Evolutionary conservation across 768 basidiomycete genomes (phyloP).

Genomic region (Goffeauzyma gilvescens): DNA sequence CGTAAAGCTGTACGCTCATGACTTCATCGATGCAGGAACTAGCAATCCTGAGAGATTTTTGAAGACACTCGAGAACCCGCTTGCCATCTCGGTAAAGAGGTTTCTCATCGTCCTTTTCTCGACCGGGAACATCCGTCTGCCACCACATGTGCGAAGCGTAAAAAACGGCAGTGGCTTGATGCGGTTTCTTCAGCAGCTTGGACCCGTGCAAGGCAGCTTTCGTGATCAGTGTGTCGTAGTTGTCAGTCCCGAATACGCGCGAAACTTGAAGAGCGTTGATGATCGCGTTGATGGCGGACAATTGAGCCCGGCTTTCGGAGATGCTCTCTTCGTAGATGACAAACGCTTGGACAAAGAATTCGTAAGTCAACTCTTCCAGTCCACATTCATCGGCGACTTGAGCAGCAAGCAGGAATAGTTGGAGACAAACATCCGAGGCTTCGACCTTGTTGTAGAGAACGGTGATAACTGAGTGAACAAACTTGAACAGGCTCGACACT

Average conservation of each 20-base stretch:
- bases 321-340: slow-evolving; percentile 96
- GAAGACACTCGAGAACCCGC: slow-evolving; percentile 88
- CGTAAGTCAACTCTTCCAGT: slow-evolving; percentile 89
- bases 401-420: slow-evolving; percentile 84
- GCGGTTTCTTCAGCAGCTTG: slow-evolving; percentile 91
- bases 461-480: slow-evolving; percentile 77
- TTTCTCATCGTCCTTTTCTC: slow-evolving; percentile 38
- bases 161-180: slow-evolving; percentile 85
- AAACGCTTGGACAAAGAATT: slow-evolving; percentile 94
- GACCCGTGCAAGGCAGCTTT: slow-evolving; percentile 97
- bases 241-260: slow-evolving; percentile 78
- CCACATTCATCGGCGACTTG: slow-evolving; percentile 87
- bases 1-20: slow-evolving; percentile 86
- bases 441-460: slow-evolving; percentile 87
- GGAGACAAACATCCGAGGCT: slow-evolving; percentile 56
- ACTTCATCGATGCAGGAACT: slow-evolving; percentile 94
- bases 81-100: slow-evolving; percentile 59
- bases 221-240: slow-evolving; percentile 92
- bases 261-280: slow-evolving; percentile 77
- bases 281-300: slow-evolving; percentile 91
- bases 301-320: slow-evolving; percentile 80
- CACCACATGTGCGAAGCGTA: slow-evolving; percentile 97
- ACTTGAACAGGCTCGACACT: slow-evolving; percentile 76
- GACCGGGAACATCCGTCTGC: slow-evolving; percentile 48
- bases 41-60: slow-evolving; percentile 88